Conservation (phyloP, 2,329 filamentous ascomycete genomes). For the Thielaviopsis euricoi region DNA sequence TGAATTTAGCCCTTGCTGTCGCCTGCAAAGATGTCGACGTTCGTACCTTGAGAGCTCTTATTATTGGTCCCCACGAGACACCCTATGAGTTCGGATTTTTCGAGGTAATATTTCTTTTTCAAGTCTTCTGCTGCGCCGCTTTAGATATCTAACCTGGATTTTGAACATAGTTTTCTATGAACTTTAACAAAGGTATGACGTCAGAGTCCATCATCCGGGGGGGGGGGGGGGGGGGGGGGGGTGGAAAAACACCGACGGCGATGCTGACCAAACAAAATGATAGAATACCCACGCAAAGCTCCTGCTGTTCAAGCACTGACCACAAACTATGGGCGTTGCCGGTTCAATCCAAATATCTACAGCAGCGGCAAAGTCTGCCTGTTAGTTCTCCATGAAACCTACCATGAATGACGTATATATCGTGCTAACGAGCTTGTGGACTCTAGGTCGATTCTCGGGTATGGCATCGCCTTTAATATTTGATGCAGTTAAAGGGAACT, state of each 20-base stretch:
- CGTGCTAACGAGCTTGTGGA: slow-evolving; percentile 12
- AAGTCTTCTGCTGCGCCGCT: not conserved
- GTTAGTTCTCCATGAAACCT: slow-evolving; percentile 32
- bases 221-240: slow-evolving; percentile 3
- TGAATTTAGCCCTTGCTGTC: slow-evolving; percentile 56
- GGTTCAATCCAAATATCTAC: slow-evolving; percentile 97
- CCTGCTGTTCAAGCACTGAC: slow-evolving; percentile 52
- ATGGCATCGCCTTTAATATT: slow-evolving; percentile 17
- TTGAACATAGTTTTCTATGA: slow-evolving; percentile 50
- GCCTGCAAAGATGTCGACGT: slow-evolving; percentile 79
- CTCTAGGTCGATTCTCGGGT: slow-evolving; percentile 76
- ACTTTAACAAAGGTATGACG: slow-evolving; percentile 52
- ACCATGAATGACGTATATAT: not conserved
- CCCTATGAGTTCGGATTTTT: slow-evolving; percentile 97
- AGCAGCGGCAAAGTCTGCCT: slow-evolving; percentile 80
- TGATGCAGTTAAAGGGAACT: slow-evolving; percentile 8
- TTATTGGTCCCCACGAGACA: slow-evolving; percentile 83
- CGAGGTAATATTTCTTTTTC: slow-evolving; percentile 43
- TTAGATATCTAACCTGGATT: not conserved
- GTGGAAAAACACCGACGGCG: slow-evolving; percentile 3
- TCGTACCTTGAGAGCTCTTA: slow-evolving; percentile 69
- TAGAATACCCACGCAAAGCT: slow-evolving; percentile 66
- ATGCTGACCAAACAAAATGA: not conserved
- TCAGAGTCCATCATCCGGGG: not conserved
- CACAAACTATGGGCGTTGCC: slow-evolving; percentile 72